These are phyloP conservation scores for Plasmodium gaboni DNA, from an alignment of 169 alveolate genomes.

Conservation along the genomic window DNA sequence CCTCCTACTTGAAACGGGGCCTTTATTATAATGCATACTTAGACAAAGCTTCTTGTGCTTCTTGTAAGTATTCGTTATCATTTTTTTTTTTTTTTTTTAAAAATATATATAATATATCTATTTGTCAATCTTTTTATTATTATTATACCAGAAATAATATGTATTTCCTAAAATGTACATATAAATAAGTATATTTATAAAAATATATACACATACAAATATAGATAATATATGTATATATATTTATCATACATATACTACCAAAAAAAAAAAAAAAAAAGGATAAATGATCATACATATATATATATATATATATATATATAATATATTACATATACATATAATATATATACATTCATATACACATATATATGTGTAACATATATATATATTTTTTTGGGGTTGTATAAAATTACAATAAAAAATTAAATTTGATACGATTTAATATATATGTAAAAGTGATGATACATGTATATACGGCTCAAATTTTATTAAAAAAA, in stretches of 20 bases:
- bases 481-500: too few relatives aligned
- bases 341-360: background rate
- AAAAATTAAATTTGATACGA: too few relatives aligned
- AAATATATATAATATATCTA: too few relatives aligned
- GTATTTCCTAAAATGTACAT: background rate
- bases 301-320: background rate
- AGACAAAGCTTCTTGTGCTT: slow-evolving; percentile 31
- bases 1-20: slow-evolving; percentile 6
- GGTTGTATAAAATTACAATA: too few relatives aligned
- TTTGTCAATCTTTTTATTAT: too few relatives aligned
- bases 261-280: background rate
- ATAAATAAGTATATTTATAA: background rate
- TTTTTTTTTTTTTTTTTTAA: background rate
- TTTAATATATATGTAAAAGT: too few relatives aligned
- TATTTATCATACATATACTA: background rate
- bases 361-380: slow-evolving; percentile 2
- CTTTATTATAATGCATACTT: slow-evolving; percentile 27
- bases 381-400: background rate
- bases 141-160: too few relatives aligned
- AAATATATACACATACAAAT: background rate
- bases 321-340: background rate
- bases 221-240: background rate
- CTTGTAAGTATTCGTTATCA: slow-evolving; percentile 23
- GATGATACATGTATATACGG: too few relatives aligned
- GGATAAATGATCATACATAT: background rate